Conservation (phyloP, 2,329 filamentous ascomycete genomes). For the Davidsoniella australis region DNA sequence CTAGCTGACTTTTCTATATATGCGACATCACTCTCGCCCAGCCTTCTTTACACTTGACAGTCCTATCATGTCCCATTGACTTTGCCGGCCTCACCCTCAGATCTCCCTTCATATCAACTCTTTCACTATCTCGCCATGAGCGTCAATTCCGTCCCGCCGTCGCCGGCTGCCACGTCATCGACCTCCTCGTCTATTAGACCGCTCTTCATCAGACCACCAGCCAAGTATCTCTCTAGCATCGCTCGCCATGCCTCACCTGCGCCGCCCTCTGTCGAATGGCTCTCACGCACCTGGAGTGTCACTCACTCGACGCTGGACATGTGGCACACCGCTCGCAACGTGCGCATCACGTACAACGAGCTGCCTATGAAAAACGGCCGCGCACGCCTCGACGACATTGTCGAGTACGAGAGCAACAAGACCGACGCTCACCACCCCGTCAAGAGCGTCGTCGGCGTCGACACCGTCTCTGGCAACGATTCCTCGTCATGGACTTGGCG, state of each 20-base stretch:
- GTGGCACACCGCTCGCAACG: slow-evolving; percentile 68
- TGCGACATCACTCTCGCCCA: no score
- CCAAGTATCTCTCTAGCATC: slow-evolving; percentile 7
- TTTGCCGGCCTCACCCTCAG: not conserved
- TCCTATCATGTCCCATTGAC: not conserved
- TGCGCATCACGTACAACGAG: slow-evolving; percentile 57
- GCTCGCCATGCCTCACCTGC: slow-evolving; percentile 8
- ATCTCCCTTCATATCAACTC: no score
- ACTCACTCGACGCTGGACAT: slow-evolving; percentile 62
- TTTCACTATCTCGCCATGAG: no score
- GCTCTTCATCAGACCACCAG: slow-evolving; percentile 6
- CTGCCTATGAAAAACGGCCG: slow-evolving; percentile 28
- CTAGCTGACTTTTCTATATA: no score
- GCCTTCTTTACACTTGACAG: no score
- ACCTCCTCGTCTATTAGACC: slow-evolving; percentile 1
- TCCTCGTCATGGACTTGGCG: slow-evolving; percentile 53
- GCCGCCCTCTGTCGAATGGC: slow-evolving; percentile 37
- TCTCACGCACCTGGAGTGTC: slow-evolving; percentile 53
- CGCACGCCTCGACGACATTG: slow-evolving; percentile 49
- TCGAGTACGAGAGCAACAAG: slow-evolving; percentile 46
- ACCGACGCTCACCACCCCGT: slow-evolving; percentile 27
- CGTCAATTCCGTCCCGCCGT: not conserved
- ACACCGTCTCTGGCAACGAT: slow-evolving; percentile 26
- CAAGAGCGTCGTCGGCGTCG: slow-evolving; percentile 48
- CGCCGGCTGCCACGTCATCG: not conserved